Percentiles rank a stretch among this genome's conserved stretches.
These are phyloP conservation scores for Ceratobasidium theobromae DNA, from an alignment of 1,284 basidiomycete species.

Conservation along the genomic window DNA sequence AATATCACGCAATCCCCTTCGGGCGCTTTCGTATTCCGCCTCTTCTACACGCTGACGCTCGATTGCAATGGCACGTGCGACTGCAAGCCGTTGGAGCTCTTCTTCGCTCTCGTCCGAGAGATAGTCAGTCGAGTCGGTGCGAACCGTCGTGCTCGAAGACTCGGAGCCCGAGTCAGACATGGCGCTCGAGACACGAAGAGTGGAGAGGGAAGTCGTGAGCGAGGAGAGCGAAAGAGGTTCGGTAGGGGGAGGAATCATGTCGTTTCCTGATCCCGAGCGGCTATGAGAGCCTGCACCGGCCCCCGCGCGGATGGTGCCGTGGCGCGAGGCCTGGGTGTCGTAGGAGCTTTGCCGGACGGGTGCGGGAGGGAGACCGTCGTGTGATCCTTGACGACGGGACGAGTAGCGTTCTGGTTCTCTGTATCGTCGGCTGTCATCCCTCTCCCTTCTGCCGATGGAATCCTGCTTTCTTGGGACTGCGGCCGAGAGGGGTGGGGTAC, in stretches of 20 bases:
- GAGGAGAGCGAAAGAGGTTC: conserved; percentile 22
- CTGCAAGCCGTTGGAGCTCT: conserved; percentile 35
- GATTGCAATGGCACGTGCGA: conserved; percentile 31
- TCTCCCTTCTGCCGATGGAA: neutral
- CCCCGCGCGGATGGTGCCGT: conserved; percentile 1
- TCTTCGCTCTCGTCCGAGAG: conserved; percentile 36
- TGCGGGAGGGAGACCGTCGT: neutral
- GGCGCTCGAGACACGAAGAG: conserved; percentile 20
- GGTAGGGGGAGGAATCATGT: no score
- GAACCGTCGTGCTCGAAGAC: conserved; percentile 30
- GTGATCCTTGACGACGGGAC: conserved; percentile 5
- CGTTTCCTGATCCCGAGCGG: no score
- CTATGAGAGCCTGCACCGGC: no score
- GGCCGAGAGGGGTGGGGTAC: neutral
- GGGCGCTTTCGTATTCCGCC: conserved; percentile 19
- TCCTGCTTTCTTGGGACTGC: neutral
- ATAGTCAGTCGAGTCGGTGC: conserved; percentile 36
- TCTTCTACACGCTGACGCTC: conserved; percentile 15
- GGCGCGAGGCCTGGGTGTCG: neutral
- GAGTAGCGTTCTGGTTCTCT: neutral
- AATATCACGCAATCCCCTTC: conserved; percentile 9
- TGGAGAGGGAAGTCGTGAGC: conserved; percentile 20
- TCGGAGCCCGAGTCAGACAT: conserved; percentile 25
- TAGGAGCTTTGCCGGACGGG: conserved; percentile 6
- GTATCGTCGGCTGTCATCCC: neutral